phyloP scores from a whole-genome alignment of 805 yeast species.

The Candida easanensis region DNA sequence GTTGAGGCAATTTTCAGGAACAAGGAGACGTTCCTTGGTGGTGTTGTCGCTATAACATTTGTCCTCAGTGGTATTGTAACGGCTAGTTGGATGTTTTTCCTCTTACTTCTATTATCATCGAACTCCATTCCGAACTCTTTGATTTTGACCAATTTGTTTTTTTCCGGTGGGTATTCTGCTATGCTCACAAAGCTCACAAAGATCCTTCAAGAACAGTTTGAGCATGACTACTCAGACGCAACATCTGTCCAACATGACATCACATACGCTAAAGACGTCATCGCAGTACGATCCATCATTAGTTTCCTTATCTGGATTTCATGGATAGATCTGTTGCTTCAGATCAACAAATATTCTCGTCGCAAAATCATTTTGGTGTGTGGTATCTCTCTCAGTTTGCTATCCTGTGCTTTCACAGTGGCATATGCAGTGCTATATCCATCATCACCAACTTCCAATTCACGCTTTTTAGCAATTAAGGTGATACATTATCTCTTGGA shows the following conservation, averaged over 20 bases:
- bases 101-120: constrained; percentile 52
- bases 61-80: constrained; percentile 54
- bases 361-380: constrained; percentile 29
- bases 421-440: constrained; percentile 12
- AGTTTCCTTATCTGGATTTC: constrained; percentile 48
- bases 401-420: constrained; percentile 28
- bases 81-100: constrained; percentile 67
- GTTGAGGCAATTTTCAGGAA: constrained; percentile 7
- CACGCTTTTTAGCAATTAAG: constrained; percentile 22
- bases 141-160: constrained; percentile 53
- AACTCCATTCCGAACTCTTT: constrained; percentile 58
- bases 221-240: constrained; percentile 51
- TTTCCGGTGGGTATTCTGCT: constrained; percentile 53
- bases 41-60: constrained; percentile 45
- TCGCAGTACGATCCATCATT: constrained; percentile 39
- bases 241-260: constrained; percentile 37
- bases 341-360: constrained; percentile 32
- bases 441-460: no score
- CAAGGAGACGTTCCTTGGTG: constrained; percentile 35
- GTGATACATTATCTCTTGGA: constrained; percentile 30
- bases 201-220: constrained; percentile 49
- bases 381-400: constrained; percentile 32
- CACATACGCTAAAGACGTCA: constrained; percentile 35
- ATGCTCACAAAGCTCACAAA: constrained; percentile 44
- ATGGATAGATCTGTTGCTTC: constrained; percentile 50